phyloP scores from a whole-genome alignment of 306 rosid species.

The Cucurbita pepo region DNA sequence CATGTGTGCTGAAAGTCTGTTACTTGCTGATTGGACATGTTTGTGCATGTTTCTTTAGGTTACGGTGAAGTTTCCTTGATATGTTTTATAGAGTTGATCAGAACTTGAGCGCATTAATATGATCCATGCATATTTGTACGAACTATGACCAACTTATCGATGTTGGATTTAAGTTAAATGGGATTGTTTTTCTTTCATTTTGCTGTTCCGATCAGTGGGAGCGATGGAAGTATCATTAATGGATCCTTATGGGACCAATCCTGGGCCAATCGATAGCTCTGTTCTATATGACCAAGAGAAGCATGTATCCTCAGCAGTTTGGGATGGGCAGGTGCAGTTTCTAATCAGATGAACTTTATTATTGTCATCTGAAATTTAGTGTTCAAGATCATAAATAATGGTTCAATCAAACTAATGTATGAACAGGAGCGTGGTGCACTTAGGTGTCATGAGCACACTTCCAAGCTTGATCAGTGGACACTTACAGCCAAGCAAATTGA shows the following conservation, averaged over 20 bases:
- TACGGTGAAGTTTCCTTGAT: background rate
- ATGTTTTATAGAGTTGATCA: background rate
- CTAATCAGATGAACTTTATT: background rate
- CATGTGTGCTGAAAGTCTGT: background rate
- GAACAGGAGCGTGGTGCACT: constrained; percentile 98
- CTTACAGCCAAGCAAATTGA: constrained; percentile 60
- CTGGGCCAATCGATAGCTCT: constrained; percentile 84
- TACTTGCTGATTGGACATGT: background rate
- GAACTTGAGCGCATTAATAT: background rate
- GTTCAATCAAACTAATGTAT: background rate
- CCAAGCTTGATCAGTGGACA: constrained; percentile 93
- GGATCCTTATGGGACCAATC: constrained; percentile 75
- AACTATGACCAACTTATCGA: background rate
- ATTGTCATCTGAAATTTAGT: background rate
- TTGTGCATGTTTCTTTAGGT: background rate
- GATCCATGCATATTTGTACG: background rate
- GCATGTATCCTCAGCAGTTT: constrained; percentile 90
- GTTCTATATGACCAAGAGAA: constrained; percentile 95
- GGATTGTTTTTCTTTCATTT: background rate
- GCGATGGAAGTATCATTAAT: constrained; percentile 48
- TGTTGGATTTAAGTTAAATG: background rate
- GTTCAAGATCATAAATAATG: background rate
- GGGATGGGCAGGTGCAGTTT: constrained; percentile 93
- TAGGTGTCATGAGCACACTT: constrained; percentile 95
- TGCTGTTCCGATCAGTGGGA: background rate